Evolutionary conservation across 805 yeast genomes (phyloP), one percentile per base, ranked within the genome.

Genomic region (Candida bentonensis): DNA sequence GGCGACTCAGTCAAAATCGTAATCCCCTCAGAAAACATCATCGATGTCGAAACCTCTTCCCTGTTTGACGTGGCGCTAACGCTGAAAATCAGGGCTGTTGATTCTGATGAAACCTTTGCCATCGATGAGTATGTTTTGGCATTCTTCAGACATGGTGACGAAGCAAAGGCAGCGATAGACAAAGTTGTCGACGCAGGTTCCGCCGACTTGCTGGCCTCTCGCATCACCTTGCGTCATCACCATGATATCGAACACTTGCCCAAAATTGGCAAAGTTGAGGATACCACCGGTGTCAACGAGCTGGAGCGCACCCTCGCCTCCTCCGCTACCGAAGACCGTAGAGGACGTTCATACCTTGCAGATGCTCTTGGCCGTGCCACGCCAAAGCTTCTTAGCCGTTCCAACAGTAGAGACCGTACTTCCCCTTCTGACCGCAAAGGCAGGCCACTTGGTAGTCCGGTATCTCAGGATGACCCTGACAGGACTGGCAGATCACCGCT

Each of bases 1-100:
- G 79, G 79, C 13, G 79, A 79, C 51, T 79, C 79, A 47, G 92
- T 85, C 13, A 73, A 82, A 20, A 66, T 88, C 17, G 82, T 82
- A 52, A 74, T 89, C 3, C 96, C 96, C 0, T 54, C 82, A 22
- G 72, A 68, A 27, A 81, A 80, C 53, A 64, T 89, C 13, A 55
- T 81, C 5, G 82, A 79, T 53, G 57, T 78, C 22, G 81, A 76
- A 40, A 69, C 74, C 42, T 71, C 73, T 20, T 57, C 70, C 23
- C 70, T 82, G 3, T 65, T 80, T 34, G 79, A 79, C 15, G 45
- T 63, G 41, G 75, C 81, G 1, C 70, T 72, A 22, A 76, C 78
- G 15, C 58, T 84, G 27, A 65, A 75, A 40, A 53, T 85, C n/a
- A 72, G 75, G 44, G 84, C 79, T 2, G 58, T 78, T 40, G 84